Conservation (phyloP, 495 filamentous ascomycete species). For the Hypoxylon rickii region DNA sequence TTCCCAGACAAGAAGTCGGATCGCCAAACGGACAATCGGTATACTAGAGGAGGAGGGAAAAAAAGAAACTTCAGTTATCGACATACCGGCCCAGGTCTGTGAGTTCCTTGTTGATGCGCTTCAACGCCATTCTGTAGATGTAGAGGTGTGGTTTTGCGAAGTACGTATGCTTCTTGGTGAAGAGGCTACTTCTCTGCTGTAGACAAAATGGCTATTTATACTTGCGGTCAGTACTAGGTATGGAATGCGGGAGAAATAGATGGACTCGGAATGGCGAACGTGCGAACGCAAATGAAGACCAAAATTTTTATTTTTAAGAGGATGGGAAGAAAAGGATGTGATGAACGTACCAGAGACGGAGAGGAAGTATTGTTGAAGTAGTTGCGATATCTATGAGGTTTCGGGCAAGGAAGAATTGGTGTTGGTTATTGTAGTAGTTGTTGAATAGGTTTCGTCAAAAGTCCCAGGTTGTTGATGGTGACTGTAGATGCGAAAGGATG, state of each 20-base stretch:
- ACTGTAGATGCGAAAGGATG: constrained; percentile 12
- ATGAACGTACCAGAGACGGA: constrained; percentile 16
- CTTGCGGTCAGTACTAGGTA: constrained; percentile 38
- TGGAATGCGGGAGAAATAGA: constrained; percentile 34
- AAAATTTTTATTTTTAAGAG: constrained; percentile 17
- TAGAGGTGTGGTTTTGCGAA: constrained; percentile 41
- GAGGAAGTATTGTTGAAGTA: too few species aligned
- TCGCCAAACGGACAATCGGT: constrained; percentile 12
- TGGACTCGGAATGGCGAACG: constrained; percentile 20
- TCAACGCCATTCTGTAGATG: constrained; percentile 90
- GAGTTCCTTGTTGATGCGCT: constrained; percentile 99
- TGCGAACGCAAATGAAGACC: constrained; percentile 11
- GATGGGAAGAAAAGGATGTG: neutral
- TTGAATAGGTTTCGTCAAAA: constrained; percentile 1
- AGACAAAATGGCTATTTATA: constrained; percentile 34
- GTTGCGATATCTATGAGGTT: constrained; percentile 12
- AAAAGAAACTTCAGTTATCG: constrained; percentile 22
- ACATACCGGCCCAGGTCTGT: constrained; percentile 97
- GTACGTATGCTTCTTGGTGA: constrained; percentile 18
- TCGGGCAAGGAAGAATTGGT: neutral
- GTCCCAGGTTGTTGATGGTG: too few species aligned
- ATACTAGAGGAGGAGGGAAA: constrained; percentile 2
- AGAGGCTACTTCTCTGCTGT: constrained; percentile 35
- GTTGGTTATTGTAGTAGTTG: constrained; percentile 14
- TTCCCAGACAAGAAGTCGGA: constrained; percentile 10